These are phyloP conservation scores for Calonectria fujianensis DNA, from an alignment of 2,329 filamentous ascomycete species.

Conservation along the genomic window DNA sequence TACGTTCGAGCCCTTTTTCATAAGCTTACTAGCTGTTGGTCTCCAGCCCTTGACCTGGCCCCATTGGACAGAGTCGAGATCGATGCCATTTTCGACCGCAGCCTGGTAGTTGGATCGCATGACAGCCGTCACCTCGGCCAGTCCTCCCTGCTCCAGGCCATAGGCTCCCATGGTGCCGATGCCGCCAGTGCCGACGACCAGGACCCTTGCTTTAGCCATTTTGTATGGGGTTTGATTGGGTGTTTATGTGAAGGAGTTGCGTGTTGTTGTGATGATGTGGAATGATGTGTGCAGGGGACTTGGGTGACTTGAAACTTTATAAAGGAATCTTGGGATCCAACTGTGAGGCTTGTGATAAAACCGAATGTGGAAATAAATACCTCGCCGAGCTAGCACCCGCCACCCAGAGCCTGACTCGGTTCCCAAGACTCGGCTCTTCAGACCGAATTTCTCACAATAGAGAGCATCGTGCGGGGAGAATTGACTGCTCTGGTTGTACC, in stretches of 20 bases:
- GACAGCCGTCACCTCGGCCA: slow-evolving; percentile 72
- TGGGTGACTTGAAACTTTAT: neutral
- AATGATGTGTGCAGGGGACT: neutral
- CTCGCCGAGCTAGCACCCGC: neutral
- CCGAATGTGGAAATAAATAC: neutral
- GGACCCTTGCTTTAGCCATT: slow-evolving; percentile 61
- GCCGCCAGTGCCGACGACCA: slow-evolving; percentile 73
- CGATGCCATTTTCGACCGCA: slow-evolving; percentile 69
- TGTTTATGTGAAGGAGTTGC: neutral
- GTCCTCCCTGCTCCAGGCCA: slow-evolving; percentile 70
- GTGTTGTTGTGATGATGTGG: neutral
- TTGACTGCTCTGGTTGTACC: neutral
- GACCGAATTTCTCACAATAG: neutral
- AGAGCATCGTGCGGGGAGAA: neutral
- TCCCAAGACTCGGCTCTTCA: neutral
- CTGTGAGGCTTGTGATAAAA: neutral
- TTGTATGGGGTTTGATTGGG: neutral
- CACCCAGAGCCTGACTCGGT: neutral
- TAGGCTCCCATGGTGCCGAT: slow-evolving; percentile 75
- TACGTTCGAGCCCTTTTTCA: neutral
- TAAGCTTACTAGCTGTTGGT: slow-evolving; percentile 64
- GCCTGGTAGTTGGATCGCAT: slow-evolving; percentile 73
- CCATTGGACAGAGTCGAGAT: slow-evolving; percentile 74
- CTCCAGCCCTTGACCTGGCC: slow-evolving; percentile 69
- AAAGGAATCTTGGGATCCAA: neutral